phyloP scores from a whole-genome alignment of 805 yeast species.

The Saccharomycopsis oosterbeekiorum region DNA sequence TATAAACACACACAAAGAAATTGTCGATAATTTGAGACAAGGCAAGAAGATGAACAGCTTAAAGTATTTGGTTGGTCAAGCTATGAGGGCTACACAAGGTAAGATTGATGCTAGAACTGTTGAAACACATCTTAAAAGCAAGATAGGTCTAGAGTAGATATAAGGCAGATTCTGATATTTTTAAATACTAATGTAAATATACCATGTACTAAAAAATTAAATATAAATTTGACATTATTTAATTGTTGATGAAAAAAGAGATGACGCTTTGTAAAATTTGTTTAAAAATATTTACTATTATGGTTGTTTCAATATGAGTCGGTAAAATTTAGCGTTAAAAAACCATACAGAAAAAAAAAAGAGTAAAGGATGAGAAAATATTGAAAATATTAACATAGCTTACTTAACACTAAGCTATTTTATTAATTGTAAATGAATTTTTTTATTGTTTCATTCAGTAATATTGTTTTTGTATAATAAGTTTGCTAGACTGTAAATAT shows the following conservation, averaged over 20 bases:
- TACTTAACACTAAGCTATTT: no score
- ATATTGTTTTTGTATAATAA: no score
- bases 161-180: neutral
- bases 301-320: neutral
- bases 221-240: no score
- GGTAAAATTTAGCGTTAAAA: neutral
- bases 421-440: no score
- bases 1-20: conserved; percentile 36
- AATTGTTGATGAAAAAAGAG: no score
- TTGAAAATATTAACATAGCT: neutral
- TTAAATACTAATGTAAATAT: neutral
- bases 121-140: conserved; percentile 27
- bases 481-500: neutral
- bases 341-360: neutral
- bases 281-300: no score
- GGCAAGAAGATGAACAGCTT: conserved; percentile 57
- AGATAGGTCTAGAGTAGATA: conserved; percentile 12
- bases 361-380: neutral
- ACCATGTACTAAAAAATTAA: neutral
- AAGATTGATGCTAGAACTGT: conserved; percentile 29
- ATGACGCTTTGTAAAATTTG: no score
- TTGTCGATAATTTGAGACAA: conserved; percentile 43
- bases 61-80: conserved; percentile 75
- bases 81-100: conserved; percentile 75
- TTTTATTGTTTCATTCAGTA: no score